phyloP scores from a whole-genome alignment of 768 basidiomycete genomes.

The Termitomyces titanicus region DNA sequence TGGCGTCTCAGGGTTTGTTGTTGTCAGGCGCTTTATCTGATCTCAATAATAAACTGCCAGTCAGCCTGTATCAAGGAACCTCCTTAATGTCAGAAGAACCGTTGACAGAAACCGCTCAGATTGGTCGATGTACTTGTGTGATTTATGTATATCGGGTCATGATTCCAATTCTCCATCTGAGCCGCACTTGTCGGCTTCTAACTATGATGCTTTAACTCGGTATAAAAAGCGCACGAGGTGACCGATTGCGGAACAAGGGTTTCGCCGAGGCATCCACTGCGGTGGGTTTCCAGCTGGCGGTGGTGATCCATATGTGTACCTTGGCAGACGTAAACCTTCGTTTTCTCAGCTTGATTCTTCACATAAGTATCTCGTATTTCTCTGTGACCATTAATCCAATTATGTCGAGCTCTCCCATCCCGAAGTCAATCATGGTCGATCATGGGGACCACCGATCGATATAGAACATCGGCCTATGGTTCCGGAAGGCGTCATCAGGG shows the following conservation, averaged over 20 bases:
- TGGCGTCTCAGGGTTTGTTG: constrained; percentile 20
- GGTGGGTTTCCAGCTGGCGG: no score
- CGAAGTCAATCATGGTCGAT: neutral
- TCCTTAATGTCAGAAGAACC: constrained; percentile 13
- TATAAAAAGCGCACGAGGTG: neutral
- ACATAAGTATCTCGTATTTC: no score
- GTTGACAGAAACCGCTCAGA: constrained; percentile 40
- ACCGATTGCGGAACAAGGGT: neutral
- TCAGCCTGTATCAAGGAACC: constrained; percentile 9
- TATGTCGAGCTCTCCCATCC: neutral
- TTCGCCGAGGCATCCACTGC: neutral
- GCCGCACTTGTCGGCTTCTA: constrained; percentile 27
- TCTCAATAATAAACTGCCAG: constrained; percentile 13
- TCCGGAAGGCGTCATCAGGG: constrained; percentile 5
- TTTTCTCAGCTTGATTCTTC: no score
- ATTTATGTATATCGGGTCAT: constrained; percentile 15
- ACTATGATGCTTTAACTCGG: neutral
- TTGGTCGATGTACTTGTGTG: constrained; percentile 22
- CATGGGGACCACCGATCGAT: neutral
- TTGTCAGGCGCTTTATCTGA: constrained; percentile 18
- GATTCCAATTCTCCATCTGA: constrained; percentile 15
- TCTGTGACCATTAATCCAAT: no score
- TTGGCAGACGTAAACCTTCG: neutral
- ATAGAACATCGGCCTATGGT: neutral
- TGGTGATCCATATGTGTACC: no score